These are phyloP conservation scores for Aspergillus mulundensis DNA, from an alignment of 495 filamentous ascomycete species.

Conservation along the genomic window DNA sequence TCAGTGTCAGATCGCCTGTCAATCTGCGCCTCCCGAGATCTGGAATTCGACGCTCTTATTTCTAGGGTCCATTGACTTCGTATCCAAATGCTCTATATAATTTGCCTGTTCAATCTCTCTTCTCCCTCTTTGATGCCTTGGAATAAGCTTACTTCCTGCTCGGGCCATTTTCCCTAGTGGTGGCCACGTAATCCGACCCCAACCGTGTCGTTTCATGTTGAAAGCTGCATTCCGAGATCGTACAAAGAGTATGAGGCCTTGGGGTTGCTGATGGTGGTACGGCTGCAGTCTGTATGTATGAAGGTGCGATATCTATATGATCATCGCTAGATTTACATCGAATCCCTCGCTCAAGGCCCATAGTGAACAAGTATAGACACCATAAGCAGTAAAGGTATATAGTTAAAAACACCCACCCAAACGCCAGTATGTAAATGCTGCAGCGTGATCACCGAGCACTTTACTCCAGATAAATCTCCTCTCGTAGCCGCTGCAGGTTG, in stretches of 20 bases:
- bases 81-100: not conserved
- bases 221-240: not conserved
- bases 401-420: not conserved
- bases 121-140: not conserved
- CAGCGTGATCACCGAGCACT: not conserved
- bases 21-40: not conserved
- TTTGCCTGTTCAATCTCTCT: not conserved
- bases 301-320: not conserved
- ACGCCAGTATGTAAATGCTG: not conserved
- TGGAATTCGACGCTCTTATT: not conserved
- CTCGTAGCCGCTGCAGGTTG: conserved; percentile 73
- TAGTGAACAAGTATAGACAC: not conserved
- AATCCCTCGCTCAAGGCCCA: not conserved
- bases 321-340: not conserved
- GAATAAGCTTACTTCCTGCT: not conserved
- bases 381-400: not conserved
- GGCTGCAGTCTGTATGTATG: no score
- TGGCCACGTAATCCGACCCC: conserved; percentile 10
- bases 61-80: not conserved
- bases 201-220: conserved; percentile 7
- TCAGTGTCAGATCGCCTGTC: not conserved
- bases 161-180: not conserved
- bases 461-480: conserved; percentile 61
- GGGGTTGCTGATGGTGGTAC: no score
- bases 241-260: not conserved